phyloP scores from a whole-genome alignment of 257 asterid genomes.

The Solanum sitiens region DNA sequence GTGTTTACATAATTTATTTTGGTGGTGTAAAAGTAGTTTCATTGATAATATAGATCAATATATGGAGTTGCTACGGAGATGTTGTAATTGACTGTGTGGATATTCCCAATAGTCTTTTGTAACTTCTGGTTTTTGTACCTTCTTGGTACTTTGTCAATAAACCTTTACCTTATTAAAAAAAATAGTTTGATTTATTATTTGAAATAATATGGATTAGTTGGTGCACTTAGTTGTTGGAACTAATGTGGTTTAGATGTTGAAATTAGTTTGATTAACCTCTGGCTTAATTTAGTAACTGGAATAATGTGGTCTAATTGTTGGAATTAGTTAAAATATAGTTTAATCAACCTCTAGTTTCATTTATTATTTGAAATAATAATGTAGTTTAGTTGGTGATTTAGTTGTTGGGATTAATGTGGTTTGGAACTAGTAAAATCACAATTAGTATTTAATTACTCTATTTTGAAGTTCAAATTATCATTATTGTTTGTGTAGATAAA shows the following conservation, averaged over 20 bases:
- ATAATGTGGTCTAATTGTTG: not conserved
- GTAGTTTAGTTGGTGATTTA: not conserved
- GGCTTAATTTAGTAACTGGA: too few relatives aligned
- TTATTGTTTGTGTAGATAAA: not conserved
- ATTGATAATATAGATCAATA: too few relatives aligned
- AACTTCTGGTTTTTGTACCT: too few relatives aligned
- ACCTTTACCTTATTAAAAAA: too few relatives aligned
- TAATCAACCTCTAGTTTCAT: not conserved
- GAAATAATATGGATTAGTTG: not conserved
- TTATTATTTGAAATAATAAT: not conserved
- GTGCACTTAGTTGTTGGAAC: not conserved
- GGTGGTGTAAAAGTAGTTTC: too few relatives aligned
- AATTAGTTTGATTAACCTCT: not conserved
- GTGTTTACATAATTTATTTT: too few relatives aligned
- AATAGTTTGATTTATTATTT: not conserved
- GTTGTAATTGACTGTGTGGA: too few relatives aligned
- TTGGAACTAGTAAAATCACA: not conserved
- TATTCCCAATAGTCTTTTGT: too few relatives aligned
- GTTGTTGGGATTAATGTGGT: not conserved
- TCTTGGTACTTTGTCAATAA: too few relatives aligned
- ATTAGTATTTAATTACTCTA: too few relatives aligned
- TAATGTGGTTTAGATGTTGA: not conserved
- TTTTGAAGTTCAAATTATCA: not conserved
- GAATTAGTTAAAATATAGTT: not conserved
- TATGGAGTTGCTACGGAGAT: too few relatives aligned